Conservation (phyloP, 805 yeast species). For the Kuraishia capsulata region DNA sequence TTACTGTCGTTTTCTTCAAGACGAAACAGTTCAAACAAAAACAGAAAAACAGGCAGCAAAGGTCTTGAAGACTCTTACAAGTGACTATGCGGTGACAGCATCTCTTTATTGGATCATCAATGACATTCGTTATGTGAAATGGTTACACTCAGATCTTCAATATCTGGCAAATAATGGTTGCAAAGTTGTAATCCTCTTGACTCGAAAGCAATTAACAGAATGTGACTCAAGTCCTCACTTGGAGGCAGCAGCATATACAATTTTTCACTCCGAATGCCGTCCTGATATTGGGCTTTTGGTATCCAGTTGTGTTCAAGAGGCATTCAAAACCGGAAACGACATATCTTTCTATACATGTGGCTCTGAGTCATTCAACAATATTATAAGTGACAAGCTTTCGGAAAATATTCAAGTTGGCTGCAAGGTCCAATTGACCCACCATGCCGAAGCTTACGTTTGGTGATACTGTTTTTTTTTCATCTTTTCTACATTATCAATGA, state of each 20-base stretch:
- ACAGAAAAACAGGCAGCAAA: neutral
- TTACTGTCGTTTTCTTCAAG: neutral
- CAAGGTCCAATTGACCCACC: neutral
- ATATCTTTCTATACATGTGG: conserved; percentile 5
- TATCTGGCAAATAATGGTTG: neutral
- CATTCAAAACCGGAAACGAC: neutral
- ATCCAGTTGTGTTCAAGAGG: neutral
- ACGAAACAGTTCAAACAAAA: neutral
- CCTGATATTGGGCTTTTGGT: neutral
- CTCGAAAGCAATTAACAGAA: neutral
- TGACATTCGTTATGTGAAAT: neutral
- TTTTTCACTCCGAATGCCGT: neutral
- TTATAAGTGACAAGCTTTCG: conserved; percentile 2
- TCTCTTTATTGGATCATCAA: conserved; percentile 5
- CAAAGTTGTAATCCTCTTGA: neutral
- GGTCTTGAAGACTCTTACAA: no score
- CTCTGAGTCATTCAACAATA: conserved; percentile 6
- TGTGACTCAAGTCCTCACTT: neutral
- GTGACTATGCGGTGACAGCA: neutral
- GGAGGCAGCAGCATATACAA: neutral
- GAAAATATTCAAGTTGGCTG: neutral
- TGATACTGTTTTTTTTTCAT: no score
- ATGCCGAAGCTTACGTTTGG: neutral
- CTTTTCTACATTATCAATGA: no score
- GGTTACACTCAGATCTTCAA: conserved; percentile 5